A percentile compares a stretch with the other conserved stretches of the same genome.
Evolutionary conservation across 257 asterid genomes (phyloP).

Genomic region (Datura wrightii): DNA sequence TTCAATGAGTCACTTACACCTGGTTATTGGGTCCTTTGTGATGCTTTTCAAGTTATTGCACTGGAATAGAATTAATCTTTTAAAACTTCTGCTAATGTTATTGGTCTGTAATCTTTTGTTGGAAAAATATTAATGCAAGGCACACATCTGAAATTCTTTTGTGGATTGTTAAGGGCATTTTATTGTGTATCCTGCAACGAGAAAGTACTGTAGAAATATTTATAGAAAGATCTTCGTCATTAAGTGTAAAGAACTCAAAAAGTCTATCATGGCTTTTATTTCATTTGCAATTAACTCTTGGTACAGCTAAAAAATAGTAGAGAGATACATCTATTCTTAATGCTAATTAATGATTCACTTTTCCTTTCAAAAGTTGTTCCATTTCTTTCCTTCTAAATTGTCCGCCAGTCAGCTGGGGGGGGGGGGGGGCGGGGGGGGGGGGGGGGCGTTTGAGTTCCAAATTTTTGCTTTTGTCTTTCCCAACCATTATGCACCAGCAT

Average conservation of each 20-base stretch:
- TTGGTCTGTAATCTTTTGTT: not conserved
- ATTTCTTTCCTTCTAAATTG: not conserved
- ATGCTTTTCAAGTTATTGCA: slow-evolving; percentile 5
- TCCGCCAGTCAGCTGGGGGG: not conserved
- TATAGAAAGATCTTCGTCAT: not conserved
- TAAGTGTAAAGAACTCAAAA: not conserved
- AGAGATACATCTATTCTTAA: not conserved
- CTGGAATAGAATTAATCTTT: not conserved
- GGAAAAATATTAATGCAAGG: not conserved
- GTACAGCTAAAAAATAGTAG: not conserved
- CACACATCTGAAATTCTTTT: not conserved
- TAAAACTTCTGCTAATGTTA: not conserved
- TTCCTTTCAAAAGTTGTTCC: not conserved
- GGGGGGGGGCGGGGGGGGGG: not conserved
- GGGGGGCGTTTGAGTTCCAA: not conserved
- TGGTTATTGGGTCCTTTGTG: slow-evolving; percentile 9
- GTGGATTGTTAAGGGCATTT: not conserved
- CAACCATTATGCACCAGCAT: not conserved
- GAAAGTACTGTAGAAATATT: not conserved
- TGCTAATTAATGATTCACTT: not conserved
- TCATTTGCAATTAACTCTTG: not conserved
- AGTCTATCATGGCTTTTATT: not conserved
- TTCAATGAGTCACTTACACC: not conserved
- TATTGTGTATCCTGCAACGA: not conserved
- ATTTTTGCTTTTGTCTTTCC: not conserved